These are phyloP conservation scores for Rosa chinensis DNA, from an alignment of 306 rosid species.

Conservation along the genomic window DNA sequence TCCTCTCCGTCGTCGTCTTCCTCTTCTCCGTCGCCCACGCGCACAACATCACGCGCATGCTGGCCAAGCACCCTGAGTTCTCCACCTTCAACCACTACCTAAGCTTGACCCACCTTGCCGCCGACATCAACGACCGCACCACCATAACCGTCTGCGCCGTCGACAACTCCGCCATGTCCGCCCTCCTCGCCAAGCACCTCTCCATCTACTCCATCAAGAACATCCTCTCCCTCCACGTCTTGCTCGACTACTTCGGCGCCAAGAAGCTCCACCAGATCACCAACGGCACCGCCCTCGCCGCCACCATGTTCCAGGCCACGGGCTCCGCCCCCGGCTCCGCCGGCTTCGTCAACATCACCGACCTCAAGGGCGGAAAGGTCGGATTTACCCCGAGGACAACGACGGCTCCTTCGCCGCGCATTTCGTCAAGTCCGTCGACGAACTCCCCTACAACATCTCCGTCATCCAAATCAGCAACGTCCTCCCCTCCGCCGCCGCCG, in stretches of 20 bases:
- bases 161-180: conserved; percentile 76
- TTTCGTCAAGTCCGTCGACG: conserved; percentile 72
- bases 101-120: conserved; percentile 66
- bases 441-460: conserved; percentile 72
- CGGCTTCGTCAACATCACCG: conserved; percentile 89
- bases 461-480: conserved; percentile 70
- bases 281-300: conserved; percentile 81
- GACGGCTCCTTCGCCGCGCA: conserved; percentile 48
- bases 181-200: conserved; percentile 49
- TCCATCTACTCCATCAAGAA: conserved; percentile 66
- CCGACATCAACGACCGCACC: conserved; percentile 60
- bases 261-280: conserved; percentile 98
- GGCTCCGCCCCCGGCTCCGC: conserved; percentile 77
- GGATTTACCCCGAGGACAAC: conserved; percentile 62
- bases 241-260: conserved; percentile 88
- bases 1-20: conserved; percentile 24
- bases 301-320: conserved; percentile 86
- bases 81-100: conserved; percentile 88
- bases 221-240: conserved; percentile 86
- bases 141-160: conserved; percentile 88
- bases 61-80: conserved; percentile 62
- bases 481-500: conserved; percentile 65
- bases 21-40: conserved; percentile 25
- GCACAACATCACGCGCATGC: conserved; percentile 65
- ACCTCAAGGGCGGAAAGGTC: conserved; percentile 76